Conservation (phyloP, 2,329 filamentous ascomycete genomes). For the Gremmenia infestans region DNA sequence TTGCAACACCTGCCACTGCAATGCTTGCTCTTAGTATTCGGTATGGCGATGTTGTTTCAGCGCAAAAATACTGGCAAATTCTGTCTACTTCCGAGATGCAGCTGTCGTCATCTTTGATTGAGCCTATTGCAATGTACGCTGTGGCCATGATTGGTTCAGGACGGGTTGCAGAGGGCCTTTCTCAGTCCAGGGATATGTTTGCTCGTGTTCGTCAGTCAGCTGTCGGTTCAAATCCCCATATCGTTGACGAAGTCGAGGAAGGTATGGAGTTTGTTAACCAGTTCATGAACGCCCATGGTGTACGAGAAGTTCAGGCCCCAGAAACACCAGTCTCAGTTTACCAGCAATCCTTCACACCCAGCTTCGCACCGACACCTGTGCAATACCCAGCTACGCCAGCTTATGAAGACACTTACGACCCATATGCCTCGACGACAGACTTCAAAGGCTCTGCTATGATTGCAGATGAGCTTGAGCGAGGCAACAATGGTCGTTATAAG, state of each 20-base stretch:
- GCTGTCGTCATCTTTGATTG: constrained; percentile 64
- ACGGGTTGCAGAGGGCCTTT: constrained; percentile 74
- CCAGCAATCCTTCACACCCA: constrained; percentile 42
- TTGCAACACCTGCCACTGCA: constrained; percentile 64
- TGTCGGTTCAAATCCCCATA: constrained; percentile 45
- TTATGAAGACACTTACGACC: constrained; percentile 81
- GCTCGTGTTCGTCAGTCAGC: constrained; percentile 66
- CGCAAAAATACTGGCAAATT: constrained; percentile 75
- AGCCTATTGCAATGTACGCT: constrained; percentile 86
- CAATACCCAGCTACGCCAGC: constrained; percentile 52
- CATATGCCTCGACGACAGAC: constrained; percentile 84
- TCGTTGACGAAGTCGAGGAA: constrained; percentile 80
- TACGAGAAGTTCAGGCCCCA: constrained; percentile 48
- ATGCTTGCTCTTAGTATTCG: constrained; percentile 85
- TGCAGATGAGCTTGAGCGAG: constrained; percentile 81
- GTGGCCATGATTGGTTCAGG: constrained; percentile 83
- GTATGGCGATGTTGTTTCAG: constrained; percentile 70
- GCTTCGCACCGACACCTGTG: constrained; percentile 43
- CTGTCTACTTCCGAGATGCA: constrained; percentile 59
- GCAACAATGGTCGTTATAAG: constrained; percentile 57
- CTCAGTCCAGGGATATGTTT: constrained; percentile 81
- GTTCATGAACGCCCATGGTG: constrained; percentile 53
- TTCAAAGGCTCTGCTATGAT: constrained; percentile 91
- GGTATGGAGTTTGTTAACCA: constrained; percentile 63
- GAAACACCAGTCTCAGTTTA: constrained; percentile 43